These are phyloP conservation scores for Capsicum pubescens DNA, from an alignment of 257 asterid genomes.

Conservation along the genomic window DNA sequence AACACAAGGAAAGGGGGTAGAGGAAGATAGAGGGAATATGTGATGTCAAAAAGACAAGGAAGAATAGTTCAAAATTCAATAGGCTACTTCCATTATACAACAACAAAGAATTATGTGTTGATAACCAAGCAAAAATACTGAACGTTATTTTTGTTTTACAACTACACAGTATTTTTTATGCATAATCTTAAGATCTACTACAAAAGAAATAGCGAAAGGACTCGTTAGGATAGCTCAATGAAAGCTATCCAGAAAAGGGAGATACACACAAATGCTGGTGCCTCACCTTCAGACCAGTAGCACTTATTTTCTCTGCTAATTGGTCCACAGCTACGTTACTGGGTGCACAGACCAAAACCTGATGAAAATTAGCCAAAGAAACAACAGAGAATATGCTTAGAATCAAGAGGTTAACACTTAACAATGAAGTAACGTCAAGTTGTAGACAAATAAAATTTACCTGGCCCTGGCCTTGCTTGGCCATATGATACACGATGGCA, in stretches of 20 bases:
- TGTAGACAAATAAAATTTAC: slow-evolving; percentile 38
- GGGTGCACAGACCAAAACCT: slow-evolving; percentile 99
- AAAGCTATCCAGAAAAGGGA: slow-evolving; percentile 12
- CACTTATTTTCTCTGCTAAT: slow-evolving; percentile 98
- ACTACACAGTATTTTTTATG: not conserved
- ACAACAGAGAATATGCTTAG: not conserved
- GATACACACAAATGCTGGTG: slow-evolving; percentile 2
- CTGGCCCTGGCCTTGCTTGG: slow-evolving; percentile 99
- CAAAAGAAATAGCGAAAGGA: not conserved
- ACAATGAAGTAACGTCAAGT: not conserved
- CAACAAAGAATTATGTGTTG: not conserved
- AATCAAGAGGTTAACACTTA: not conserved
- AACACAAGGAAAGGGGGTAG: not conserved
- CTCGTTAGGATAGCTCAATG: not conserved
- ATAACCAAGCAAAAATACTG: slow-evolving; percentile 5
- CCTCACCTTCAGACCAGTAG: slow-evolving; percentile 92
- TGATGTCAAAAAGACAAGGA: slow-evolving; percentile 1
- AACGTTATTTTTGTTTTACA: not conserved
- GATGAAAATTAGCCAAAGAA: slow-evolving; percentile 36
- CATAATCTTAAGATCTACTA: not conserved
- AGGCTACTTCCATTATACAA: slow-evolving; percentile 19
- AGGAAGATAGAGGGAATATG: not conserved
- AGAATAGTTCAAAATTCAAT: slow-evolving; percentile 10
- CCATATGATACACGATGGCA: slow-evolving; percentile 99
- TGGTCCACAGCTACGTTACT: slow-evolving; percentile 99